Percentiles rank a stretch among this genome's conserved stretches.
These are phyloP conservation scores for Candolleomyces efflorescens DNA, from an alignment of 768 basidiomycete genomes.

Conservation along the genomic window DNA sequence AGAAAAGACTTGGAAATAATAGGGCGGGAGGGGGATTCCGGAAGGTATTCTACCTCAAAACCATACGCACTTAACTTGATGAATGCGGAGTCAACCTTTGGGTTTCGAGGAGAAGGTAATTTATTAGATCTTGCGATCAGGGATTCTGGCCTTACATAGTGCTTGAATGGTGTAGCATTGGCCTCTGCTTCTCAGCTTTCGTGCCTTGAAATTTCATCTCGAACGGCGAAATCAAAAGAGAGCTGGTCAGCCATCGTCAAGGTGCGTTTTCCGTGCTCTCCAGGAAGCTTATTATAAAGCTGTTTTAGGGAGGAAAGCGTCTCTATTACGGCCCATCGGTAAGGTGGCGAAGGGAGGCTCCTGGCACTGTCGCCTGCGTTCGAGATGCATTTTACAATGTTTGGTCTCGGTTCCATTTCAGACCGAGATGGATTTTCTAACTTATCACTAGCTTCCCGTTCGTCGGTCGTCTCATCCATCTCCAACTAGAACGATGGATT, in stretches of 20 bases:
- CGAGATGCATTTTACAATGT: slow-evolving; percentile 92
- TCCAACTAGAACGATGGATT: slow-evolving; percentile 54
- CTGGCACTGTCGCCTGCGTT: slow-evolving; percentile 80
- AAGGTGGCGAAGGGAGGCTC: slow-evolving; percentile 66
- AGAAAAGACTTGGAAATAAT: slow-evolving; percentile 55
- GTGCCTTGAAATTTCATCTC: slow-evolving; percentile 78
- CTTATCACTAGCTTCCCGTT: slow-evolving; percentile 61
- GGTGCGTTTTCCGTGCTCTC: slow-evolving; percentile 32
- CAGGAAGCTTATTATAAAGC: neutral
- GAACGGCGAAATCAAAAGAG: slow-evolving; percentile 56
- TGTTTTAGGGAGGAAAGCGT: slow-evolving; percentile 52
- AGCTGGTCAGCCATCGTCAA: slow-evolving; percentile 79
- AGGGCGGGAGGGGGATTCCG: slow-evolving; percentile 44
- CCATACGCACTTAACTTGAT: slow-evolving; percentile 48
- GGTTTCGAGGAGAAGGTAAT: slow-evolving; percentile 91
- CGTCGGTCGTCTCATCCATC: slow-evolving; percentile 69
- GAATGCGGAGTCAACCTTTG: slow-evolving; percentile 62
- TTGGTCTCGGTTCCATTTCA: slow-evolving; percentile 17
- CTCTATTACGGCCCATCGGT: slow-evolving; percentile 72
- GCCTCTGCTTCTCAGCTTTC: slow-evolving; percentile 79
- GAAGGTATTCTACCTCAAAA: slow-evolving; percentile 77
- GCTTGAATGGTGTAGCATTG: slow-evolving; percentile 51
- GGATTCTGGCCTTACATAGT: neutral
- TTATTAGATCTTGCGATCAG: neutral
- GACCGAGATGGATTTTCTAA: slow-evolving; percentile 1